Conservation (phyloP, 352 stramenopile genomes). For the Globisporangium cystogenes region DNA sequence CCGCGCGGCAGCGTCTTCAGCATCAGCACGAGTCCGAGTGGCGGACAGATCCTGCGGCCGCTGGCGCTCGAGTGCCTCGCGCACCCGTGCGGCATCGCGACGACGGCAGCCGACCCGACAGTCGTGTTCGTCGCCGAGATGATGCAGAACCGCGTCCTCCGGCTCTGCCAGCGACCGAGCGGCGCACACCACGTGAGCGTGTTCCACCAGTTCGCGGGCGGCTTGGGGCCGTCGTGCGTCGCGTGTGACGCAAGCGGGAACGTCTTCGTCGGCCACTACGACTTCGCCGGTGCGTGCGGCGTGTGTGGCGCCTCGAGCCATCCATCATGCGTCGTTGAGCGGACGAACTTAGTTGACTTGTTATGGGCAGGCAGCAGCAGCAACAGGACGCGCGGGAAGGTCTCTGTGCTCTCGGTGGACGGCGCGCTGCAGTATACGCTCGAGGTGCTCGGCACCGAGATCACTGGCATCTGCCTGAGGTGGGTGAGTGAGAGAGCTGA, state of each 20-base stretch:
- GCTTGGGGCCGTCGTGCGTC: constrained; percentile 72
- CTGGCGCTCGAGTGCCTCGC: constrained; percentile 71
- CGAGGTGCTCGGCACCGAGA: constrained; percentile 54
- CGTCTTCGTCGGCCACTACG: constrained; percentile 81
- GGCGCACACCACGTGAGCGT: constrained; percentile 75
- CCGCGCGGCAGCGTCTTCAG: constrained; percentile 73
- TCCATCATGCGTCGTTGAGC: too few relatives aligned
- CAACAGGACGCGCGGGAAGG: constrained; percentile 34
- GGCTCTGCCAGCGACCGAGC: constrained; percentile 51
- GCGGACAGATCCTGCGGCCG: constrained; percentile 69
- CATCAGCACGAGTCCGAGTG: constrained; percentile 55
- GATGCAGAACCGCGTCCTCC: constrained; percentile 74
- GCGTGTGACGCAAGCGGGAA: constrained; percentile 47
- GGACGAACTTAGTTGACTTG: background rate
- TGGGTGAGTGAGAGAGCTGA: constrained; percentile 8
- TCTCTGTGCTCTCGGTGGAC: constrained; percentile 56
- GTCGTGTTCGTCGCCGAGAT: constrained; percentile 72
- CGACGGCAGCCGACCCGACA: constrained; percentile 26
- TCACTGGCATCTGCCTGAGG: constrained; percentile 75
- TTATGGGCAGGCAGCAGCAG: constrained; percentile 15
- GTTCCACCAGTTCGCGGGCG: constrained; percentile 79
- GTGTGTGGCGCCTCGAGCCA: background rate
- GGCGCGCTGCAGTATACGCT: constrained; percentile 45
- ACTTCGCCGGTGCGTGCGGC: constrained; percentile 56
- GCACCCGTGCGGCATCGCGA: constrained; percentile 66